Evolutionary conservation across 2,329 filamentous ascomycete genomes (phyloP).

Genomic region (Paraconiothyrium sp.): DNA sequence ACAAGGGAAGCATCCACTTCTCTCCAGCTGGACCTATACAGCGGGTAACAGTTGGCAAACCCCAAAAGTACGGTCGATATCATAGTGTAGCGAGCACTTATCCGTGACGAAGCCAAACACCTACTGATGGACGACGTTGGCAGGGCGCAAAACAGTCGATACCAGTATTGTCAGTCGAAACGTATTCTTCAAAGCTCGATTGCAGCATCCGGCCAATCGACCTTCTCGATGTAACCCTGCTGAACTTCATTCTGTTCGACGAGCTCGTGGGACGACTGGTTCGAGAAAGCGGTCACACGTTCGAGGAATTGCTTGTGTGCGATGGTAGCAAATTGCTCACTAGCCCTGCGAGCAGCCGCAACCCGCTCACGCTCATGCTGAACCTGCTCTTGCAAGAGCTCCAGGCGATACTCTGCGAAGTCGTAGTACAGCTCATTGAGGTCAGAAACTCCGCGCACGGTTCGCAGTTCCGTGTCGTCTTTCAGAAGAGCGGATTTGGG

Average conservation of each 20-base stretch:
- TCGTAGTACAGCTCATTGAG: constrained; percentile 67
- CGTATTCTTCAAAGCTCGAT: constrained; percentile 21
- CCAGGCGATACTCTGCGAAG: constrained; percentile 70
- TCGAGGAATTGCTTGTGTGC: constrained; percentile 48
- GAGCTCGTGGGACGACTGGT: constrained; percentile 47
- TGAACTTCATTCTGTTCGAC: constrained; percentile 40
- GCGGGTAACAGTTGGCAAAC: neutral
- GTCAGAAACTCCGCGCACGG: constrained; percentile 67
- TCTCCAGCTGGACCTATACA: neutral
- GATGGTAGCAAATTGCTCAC: constrained; percentile 45
- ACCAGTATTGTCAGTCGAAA: neutral
- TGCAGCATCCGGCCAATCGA: constrained; percentile 37
- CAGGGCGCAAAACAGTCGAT: neutral
- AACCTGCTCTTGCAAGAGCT: constrained; percentile 69
- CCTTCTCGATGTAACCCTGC: constrained; percentile 40
- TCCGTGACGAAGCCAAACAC: neutral
- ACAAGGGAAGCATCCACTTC: neutral
- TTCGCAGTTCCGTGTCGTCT: constrained; percentile 70
- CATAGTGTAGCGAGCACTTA: neutral
- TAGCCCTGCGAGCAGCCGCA: constrained; percentile 43
- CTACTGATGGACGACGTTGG: neutral
- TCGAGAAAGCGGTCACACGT: constrained; percentile 44
- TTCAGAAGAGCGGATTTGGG: constrained; percentile 63
- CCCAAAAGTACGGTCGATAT: neutral
- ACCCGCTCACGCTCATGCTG: constrained; percentile 54